phyloP scores from a whole-genome alignment of 352 stramenopile species.

The Phytophthora melonis region DNA sequence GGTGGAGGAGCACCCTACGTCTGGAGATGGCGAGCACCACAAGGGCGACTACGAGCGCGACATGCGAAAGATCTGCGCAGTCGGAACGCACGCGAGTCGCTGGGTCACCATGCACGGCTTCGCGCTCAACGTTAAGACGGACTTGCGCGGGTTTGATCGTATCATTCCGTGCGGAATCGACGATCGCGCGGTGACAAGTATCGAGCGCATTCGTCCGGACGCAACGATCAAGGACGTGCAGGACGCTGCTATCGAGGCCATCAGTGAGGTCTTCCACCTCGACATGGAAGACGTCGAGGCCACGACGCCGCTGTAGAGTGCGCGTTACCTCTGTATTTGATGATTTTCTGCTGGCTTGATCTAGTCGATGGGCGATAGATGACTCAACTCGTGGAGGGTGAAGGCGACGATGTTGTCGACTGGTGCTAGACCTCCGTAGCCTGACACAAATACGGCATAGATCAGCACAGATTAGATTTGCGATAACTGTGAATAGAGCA shows the following conservation, averaged over 20 bases:
- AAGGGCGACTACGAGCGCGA: constrained; percentile 54
- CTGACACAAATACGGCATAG: constrained; percentile 24
- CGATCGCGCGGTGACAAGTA: constrained; percentile 87
- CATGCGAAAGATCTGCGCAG: constrained; percentile 96
- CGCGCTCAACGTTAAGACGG: constrained; percentile 96
- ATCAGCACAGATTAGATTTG: constrained; percentile 15
- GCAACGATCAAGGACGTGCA: constrained; percentile 72
- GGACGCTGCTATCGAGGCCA: constrained; percentile 65
- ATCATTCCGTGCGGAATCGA: constrained; percentile 98
- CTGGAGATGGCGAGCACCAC: constrained; percentile 20
- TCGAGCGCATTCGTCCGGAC: constrained; percentile 63
- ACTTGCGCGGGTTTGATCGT: constrained; percentile 94
- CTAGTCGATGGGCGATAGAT: constrained; percentile 25
- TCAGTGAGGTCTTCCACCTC: constrained; percentile 78
- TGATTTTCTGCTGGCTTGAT: constrained; percentile 20
- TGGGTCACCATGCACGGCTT: constrained; percentile 99
- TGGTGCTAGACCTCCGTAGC: constrained; percentile 72
- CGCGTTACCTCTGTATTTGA: constrained; percentile 22
- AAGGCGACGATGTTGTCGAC: constrained; percentile 66
- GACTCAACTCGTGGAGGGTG: constrained; percentile 38
- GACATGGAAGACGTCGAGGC: constrained; percentile 60
- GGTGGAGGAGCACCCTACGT: constrained; percentile 77
- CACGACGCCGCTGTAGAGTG: constrained; percentile 48
- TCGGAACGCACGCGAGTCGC: constrained; percentile 94
- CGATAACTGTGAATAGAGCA: constrained; percentile 34